Conservation (phyloP, 2,329 filamentous ascomycete genomes). For the Thermothelomyces thermophilus region DNA sequence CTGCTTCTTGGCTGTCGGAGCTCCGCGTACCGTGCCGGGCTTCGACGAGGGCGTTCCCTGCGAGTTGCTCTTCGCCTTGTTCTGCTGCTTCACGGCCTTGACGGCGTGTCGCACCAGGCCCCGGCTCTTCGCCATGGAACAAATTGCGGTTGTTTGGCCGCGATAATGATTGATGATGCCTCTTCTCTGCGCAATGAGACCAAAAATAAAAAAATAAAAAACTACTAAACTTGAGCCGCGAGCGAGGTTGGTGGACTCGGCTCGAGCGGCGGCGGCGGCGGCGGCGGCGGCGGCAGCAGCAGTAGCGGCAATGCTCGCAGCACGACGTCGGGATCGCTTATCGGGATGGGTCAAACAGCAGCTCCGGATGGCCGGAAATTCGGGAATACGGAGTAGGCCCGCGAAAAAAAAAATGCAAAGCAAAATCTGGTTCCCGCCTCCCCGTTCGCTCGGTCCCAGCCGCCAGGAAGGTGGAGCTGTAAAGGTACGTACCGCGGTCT, state of each 20-base stretch:
- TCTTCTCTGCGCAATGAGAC: too few species aligned
- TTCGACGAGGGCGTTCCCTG: not conserved
- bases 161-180: too few species aligned
- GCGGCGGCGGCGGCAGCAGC: too few species aligned
- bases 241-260: conserved; percentile 11
- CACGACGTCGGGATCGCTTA: too few species aligned
- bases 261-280: conserved; percentile 6
- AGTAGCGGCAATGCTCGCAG: too few species aligned
- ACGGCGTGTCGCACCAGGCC: conserved; percentile 20
- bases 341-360: not conserved
- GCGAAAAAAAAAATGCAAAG: conserved; percentile 7
- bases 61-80: not conserved
- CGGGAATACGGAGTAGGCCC: conserved; percentile 1
- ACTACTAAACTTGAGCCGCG: not conserved
- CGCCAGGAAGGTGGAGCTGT: conserved; percentile 14
- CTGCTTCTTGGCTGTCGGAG: conserved; percentile 17
- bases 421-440: conserved; percentile 15
- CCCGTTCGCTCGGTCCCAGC: conserved; percentile 14
- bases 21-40: not conserved
- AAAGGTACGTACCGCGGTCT: not conserved
- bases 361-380: conserved; percentile 11
- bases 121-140: conserved; percentile 20
- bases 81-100: conserved; percentile 21
- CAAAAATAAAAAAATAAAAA: not conserved
- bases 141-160: not conserved